A percentile compares a stretch with the other conserved stretches of the same genome.
Conservation (phyloP, 768 basidiomycete species). For the Leccinum boreale region DNA sequence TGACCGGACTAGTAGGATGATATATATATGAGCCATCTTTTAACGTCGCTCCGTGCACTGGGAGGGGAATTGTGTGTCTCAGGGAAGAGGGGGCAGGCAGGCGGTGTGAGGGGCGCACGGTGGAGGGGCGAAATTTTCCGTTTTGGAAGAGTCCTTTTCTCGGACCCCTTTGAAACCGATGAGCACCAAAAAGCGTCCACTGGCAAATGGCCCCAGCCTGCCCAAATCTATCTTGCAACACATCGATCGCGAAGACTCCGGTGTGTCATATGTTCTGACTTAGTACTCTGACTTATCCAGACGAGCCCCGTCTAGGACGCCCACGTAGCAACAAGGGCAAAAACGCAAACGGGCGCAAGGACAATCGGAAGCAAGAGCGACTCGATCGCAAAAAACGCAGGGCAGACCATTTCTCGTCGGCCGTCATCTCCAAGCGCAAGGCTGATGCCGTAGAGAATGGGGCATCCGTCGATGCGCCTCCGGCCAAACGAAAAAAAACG, state of each 20-base stretch:
- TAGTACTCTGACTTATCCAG: background rate
- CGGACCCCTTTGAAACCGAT: background rate
- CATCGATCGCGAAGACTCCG: constrained; percentile 11
- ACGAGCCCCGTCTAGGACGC: background rate
- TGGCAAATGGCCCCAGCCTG: constrained; percentile 19
- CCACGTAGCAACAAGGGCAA: constrained; percentile 5
- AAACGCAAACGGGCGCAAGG: constrained; percentile 44
- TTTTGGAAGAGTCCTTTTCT: too few relatives aligned
- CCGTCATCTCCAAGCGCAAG: constrained; percentile 33
- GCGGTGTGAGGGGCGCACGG: too few relatives aligned
- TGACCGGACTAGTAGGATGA: too few relatives aligned
- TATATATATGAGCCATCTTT: too few relatives aligned
- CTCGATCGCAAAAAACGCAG: constrained; percentile 57
- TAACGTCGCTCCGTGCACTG: too few relatives aligned
- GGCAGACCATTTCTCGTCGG: constrained; percentile 52
- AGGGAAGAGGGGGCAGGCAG: too few relatives aligned
- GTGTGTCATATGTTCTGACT: constrained; percentile 7
- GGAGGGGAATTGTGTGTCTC: too few relatives aligned
- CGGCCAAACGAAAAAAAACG: constrained; percentile 44
- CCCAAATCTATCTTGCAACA: constrained; percentile 29
- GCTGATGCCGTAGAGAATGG: constrained; percentile 29
- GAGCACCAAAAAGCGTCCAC: constrained; percentile 11
- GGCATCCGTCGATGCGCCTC: constrained; percentile 37
- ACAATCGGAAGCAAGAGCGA: constrained; percentile 62
- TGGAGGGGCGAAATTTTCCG: too few relatives aligned